phyloP scores from a whole-genome alignment of 139 green algal species.

The Chlamydomonas applanata region DNA sequence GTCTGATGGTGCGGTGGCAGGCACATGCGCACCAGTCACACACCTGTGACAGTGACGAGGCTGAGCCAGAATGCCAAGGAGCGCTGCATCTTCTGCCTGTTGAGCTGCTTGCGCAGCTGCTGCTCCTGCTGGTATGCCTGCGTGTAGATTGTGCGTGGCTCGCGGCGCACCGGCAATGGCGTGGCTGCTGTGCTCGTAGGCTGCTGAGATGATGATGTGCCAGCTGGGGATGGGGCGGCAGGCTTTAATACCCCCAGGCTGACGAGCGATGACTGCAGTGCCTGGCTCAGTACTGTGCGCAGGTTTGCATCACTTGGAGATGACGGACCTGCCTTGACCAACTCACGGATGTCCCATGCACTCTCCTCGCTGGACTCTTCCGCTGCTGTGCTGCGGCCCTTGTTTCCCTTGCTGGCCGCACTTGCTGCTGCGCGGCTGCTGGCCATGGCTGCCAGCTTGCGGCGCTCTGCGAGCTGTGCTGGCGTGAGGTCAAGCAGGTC shows the following conservation, averaged over 20 bases:
- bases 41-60: conserved; percentile 11
- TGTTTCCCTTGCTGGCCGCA: not conserved
- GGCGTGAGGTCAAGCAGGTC: not conserved
- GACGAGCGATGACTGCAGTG: not conserved
- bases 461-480: not conserved
- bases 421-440: not conserved
- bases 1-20: too few relatives aligned
- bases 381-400: not conserved
- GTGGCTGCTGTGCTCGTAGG: not conserved
- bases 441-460: not conserved
- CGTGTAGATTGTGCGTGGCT: conserved; percentile 7
- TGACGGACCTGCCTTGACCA: not conserved
- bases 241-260: not conserved
- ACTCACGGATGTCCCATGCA: not conserved
- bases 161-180: not conserved
- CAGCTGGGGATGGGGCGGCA: not conserved
- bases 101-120: not conserved
- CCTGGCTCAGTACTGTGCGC: not conserved
- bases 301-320: not conserved
- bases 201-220: not conserved
- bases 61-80: conserved; percentile 15
- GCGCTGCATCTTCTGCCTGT: conserved; percentile 15
- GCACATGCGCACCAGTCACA: not conserved
- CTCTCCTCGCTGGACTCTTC: not conserved
- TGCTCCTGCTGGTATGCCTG: conserved; percentile 24